Evolutionary conservation across 495 filamentous ascomycete species (phyloP), one percentile per base, ranked within the genome.

Genomic region (Jackrogersella multiformis): DNA sequence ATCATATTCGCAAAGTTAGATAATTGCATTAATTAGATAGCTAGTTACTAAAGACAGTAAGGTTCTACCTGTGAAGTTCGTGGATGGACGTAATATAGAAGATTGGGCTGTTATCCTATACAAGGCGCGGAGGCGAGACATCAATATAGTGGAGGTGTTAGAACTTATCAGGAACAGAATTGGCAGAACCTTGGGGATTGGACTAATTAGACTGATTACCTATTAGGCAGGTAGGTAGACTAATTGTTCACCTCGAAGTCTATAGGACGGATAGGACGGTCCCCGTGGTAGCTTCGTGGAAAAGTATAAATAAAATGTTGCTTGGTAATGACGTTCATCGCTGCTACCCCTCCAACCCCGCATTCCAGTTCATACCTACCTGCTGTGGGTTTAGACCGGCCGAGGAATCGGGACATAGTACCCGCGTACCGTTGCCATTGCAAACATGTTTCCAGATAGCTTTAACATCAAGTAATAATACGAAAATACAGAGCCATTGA

Each of bases 311-410:
- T 4, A 48, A 30, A 6, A 16, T 48, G 12, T 30, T 30, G 24
- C 34, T 21, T 24, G 26, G 45, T 48, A 68, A 68, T 68, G 65
- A 68, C 65, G 65, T 68, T 59, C 10, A 24, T 55, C 38, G 44
- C 30, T 62, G 65, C 53, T 62, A 58, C 65, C 65, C 65, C 65
- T 56, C 52, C 36, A 44, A 30, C 57, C 57, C 64, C 42, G 21
- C 21, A 46, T 8, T 18, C 1, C 18, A 35, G 8, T 36, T 58
- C 10, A 30, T 18, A 24, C n/a, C n/a, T n/a, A n/a, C n/a, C n/a
- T n/a, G n/a, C n/a, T n/a, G n/a, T n/a, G n/a, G n/a, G 36, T 35
- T 13, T 13, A 35, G 16, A 15, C 9, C 12, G 18, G 30, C 30
- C 49, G 49, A 53, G 15, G 6, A n/a, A 18, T 32, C 45, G 45